phyloP scores from a whole-genome alignment of 345 rosid genomes.

The Citrus hindsii region DNA sequence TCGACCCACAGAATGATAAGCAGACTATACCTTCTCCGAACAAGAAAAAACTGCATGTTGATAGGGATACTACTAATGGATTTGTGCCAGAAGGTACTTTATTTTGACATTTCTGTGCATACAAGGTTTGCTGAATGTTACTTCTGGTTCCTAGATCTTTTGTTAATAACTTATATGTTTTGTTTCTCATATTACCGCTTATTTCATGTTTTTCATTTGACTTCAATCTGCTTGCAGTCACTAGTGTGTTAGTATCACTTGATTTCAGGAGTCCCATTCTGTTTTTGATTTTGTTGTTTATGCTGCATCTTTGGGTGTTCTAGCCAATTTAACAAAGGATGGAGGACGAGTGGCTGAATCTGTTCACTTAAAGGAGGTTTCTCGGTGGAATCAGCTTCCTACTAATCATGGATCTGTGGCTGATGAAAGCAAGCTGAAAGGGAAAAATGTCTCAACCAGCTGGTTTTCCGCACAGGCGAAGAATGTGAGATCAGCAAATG shows the following conservation, averaged over 20 bases:
- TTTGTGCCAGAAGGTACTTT: constrained; percentile 35
- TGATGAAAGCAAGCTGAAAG: constrained; percentile 48
- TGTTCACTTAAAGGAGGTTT: constrained; percentile 23
- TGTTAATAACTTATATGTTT: not conserved
- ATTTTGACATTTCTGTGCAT: not conserved
- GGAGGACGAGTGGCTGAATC: constrained; percentile 34
- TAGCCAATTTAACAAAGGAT: constrained; percentile 24
- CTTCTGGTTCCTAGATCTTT: not conserved
- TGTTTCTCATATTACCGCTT: not conserved
- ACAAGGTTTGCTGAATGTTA: not conserved
- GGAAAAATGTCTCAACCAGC: constrained; percentile 36
- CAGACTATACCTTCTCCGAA: constrained; percentile 33
- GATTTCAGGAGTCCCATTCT: not conserved
- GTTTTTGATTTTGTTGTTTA: constrained; percentile 3
- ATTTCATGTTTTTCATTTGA: not conserved
- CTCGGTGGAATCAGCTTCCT: constrained; percentile 39
- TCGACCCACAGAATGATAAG: constrained; percentile 33
- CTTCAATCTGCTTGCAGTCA: not conserved
- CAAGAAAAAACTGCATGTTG: constrained; percentile 38
- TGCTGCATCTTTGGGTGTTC: constrained; percentile 12
- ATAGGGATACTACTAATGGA: constrained; percentile 36
- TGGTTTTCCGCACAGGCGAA: constrained; percentile 31
- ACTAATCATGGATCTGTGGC: constrained; percentile 25
- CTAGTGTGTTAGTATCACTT: not conserved
- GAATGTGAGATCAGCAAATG: constrained; percentile 24